Evolutionary conservation across 495 filamentous ascomycete genomes (phyloP), one percentile per base, ranked within the genome.

Genomic region (Bryoglossum gracile): DNA sequence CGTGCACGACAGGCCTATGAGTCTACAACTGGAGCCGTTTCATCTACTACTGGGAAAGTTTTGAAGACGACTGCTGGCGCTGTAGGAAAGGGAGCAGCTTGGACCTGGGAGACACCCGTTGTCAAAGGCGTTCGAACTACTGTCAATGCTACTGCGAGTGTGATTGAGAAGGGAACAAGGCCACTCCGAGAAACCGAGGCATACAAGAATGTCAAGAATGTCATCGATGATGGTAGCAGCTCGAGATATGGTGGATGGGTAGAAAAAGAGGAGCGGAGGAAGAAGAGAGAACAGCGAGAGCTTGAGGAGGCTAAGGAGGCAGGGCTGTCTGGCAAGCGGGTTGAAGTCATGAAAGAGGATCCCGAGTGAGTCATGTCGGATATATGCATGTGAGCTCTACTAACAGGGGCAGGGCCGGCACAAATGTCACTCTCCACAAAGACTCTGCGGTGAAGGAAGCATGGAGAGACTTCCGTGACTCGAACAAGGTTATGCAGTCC

Each of bases 191-290:
- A 98, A 59, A 97, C 92, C 4, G 87, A 95, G 62, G 89, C 88
- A 4, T 98, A 80, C 67, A 90, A 94, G 68, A 83, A 83, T 54
- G 89, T 98, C 38, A 95, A 95, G 76, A 76, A 95, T 34, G 87
- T 90, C 40, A 91, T 98, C 56, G 92, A 98, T 66, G 94, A 98
- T 65, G 92, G 92, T 13, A 92, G 89, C 66, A 95, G 89, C 63
- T 94, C 89, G 24, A 77, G 88, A 48, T 98, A 98, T 61, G 92
- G 92, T 57, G 92, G 92, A 5, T 98, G 89, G 86, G 69, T 89
- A 25, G 92, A 98, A 61, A 92, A 91, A 64, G 92, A 97, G 59
- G 92, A 98, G 68, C 77, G 92, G 38, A 78, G 81, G 57, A 84
- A 76, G 58, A 76, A 78, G 59, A 74, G 87, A 53, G 84, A 94